Conservation (phyloP, 2,329 filamentous ascomycete species). For the Colletotrichum phormii region DNA sequence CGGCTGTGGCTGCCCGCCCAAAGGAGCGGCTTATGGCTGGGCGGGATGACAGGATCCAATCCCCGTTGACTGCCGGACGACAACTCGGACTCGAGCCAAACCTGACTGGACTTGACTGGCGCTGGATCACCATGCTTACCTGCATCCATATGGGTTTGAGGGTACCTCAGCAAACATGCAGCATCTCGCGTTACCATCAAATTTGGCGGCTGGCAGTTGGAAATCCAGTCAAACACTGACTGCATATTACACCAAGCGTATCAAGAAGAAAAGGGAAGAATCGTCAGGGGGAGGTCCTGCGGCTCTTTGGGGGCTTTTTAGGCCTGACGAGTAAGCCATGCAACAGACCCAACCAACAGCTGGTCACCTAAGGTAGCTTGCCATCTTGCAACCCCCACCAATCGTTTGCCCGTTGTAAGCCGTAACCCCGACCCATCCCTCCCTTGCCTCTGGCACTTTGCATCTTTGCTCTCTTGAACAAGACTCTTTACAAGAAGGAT, state of each 20-base stretch:
- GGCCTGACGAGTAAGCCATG: conserved; percentile 1
- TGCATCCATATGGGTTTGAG: not conserved
- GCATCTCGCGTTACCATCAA: not conserved
- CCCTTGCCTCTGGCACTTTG: not conserved
- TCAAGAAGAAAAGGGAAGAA: not conserved
- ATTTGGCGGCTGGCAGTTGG: not conserved
- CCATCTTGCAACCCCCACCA: conserved; percentile 1
- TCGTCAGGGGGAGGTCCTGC: not conserved
- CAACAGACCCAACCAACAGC: conserved; percentile 3
- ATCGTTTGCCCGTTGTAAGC: conserved; percentile 16
- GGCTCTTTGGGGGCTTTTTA: not conserved
- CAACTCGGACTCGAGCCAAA: conserved; percentile 6
- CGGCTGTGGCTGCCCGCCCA: conserved; percentile 5
- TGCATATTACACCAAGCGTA: too few relatives aligned
- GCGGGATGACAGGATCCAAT: conserved; percentile 32
- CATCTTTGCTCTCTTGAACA: conserved; percentile 11
- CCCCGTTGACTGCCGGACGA: conserved; percentile 5
- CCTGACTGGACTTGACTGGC: conserved; percentile 1
- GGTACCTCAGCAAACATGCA: not conserved
- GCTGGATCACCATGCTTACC: not conserved
- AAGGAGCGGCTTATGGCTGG: conserved; percentile 3
- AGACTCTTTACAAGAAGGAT: conserved; percentile 8
- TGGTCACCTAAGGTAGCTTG: not conserved
- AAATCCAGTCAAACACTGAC: not conserved
- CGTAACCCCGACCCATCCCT: conserved; percentile 8